Evolutionary conservation across 768 basidiomycete species (phyloP).

Genomic region (Lenzites betulinus): DNA sequence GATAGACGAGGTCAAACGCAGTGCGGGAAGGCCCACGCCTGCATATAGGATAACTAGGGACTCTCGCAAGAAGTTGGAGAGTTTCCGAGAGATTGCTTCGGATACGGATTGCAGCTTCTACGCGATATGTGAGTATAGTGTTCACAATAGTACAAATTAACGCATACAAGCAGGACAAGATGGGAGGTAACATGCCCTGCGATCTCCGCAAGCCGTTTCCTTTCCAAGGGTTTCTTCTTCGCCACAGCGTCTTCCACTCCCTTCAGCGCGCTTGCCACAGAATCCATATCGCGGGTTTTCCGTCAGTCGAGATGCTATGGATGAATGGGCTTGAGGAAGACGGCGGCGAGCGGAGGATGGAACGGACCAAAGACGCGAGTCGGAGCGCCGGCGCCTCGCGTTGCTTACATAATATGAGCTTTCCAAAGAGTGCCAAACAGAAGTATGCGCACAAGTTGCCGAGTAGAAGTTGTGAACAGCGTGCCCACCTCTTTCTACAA

Average conservation of each 20-base stretch:
- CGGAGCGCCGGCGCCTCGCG: too few species aligned
- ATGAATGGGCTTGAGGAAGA: too few species aligned
- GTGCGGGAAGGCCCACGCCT: constrained; percentile 38
- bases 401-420: too few species aligned
- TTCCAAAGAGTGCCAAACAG: constrained; percentile 15
- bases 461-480: background rate
- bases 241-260: constrained; percentile 34
- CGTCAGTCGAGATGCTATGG: too few species aligned
- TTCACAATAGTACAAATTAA: background rate
- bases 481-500: background rate
- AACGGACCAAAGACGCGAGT: too few species aligned
- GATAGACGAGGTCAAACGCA: constrained; percentile 45
- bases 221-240: constrained; percentile 33
- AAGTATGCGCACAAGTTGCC: too few species aligned
- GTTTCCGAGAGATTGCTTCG: constrained; percentile 37
- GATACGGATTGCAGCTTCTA: constrained; percentile 45
- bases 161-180: constrained; percentile 45
- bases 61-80: constrained; percentile 44
- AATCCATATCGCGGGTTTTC: background rate
- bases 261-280: constrained; percentile 34
- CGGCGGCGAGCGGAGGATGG: too few species aligned
- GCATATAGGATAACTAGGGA: constrained; percentile 49
- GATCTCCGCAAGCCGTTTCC: constrained; percentile 35
- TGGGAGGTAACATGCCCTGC: constrained; percentile 45
- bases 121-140: background rate